phyloP scores from a whole-genome alignment of 1,139 yeast species.

The Taphrina pruni region DNA sequence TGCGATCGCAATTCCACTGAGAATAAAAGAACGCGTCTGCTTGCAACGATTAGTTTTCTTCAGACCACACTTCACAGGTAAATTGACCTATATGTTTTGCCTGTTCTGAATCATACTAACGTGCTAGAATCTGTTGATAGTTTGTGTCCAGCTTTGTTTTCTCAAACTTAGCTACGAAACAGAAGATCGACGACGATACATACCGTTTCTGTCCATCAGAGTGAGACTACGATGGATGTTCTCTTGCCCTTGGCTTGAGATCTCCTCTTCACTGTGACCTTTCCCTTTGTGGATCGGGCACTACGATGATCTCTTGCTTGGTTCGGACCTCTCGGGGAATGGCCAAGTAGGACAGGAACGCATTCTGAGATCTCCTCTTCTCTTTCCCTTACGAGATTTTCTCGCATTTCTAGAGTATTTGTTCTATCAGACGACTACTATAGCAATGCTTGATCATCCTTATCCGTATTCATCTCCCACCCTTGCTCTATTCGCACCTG shows the following conservation, averaged over 20 bases:
- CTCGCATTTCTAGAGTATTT: constrained; percentile 17
- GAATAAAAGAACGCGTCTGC: background rate
- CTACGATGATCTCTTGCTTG: constrained; percentile 38
- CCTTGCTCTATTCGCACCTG: no score
- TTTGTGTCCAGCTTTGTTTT: constrained; percentile 37
- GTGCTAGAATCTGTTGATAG: constrained; percentile 32
- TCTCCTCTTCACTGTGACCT: constrained; percentile 29
- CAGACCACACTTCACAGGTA: constrained; percentile 29
- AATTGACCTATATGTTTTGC: background rate
- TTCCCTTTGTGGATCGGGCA: constrained; percentile 12
- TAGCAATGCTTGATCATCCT: constrained; percentile 5
- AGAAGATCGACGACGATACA: constrained; percentile 30
- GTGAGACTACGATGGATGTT: constrained; percentile 36
- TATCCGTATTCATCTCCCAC: no score
- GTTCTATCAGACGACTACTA: constrained; percentile 1
- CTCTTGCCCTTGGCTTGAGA: constrained; percentile 30
- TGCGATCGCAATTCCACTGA: background rate
- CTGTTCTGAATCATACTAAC: background rate
- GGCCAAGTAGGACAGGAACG: constrained; percentile 38
- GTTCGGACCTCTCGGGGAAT: constrained; percentile 31
- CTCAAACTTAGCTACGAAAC: constrained; percentile 32
- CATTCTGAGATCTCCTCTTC: constrained; percentile 30
- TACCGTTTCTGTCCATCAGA: constrained; percentile 37
- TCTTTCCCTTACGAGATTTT: constrained; percentile 2
- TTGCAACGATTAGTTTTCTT: background rate